These are phyloP conservation scores for Zygotorulaspora mrakii DNA, from an alignment of 1,139 yeast species.

Conservation along the genomic window DNA sequence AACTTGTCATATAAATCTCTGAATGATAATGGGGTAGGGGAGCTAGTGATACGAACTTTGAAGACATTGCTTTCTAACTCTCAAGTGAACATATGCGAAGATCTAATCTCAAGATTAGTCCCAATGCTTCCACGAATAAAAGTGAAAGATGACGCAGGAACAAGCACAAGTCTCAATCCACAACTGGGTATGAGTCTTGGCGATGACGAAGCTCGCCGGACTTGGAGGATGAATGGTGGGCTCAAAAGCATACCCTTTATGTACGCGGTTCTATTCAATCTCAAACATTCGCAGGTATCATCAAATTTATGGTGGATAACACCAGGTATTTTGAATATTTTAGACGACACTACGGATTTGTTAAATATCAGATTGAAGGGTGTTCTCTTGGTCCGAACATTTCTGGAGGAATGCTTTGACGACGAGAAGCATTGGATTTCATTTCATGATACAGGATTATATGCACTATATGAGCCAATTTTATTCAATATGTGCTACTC, in stretches of 20 bases:
- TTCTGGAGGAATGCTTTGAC: conserved; percentile 17
- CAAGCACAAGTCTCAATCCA: conserved; percentile 19
- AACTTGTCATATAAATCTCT: conserved; percentile 1
- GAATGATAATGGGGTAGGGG: neutral
- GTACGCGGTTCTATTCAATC: conserved; percentile 20
- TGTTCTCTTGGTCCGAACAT: conserved; percentile 21
- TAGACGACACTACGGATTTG: conserved; percentile 33
- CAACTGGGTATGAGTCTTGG: conserved; percentile 20
- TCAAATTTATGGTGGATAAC: conserved; percentile 35
- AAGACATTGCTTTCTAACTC: neutral
- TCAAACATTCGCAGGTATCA: conserved; percentile 25
- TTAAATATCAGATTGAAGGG: conserved; percentile 26
- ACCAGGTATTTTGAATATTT: conserved; percentile 34
- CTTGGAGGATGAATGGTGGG: conserved; percentile 30
- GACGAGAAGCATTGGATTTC: conserved; percentile 21
- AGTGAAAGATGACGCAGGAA: conserved; percentile 1
- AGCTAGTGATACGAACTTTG: neutral
- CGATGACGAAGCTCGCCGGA: conserved; percentile 22
- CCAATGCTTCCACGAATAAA: conserved; percentile 16
- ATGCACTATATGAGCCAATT: conserved; percentile 26
- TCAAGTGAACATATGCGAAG: neutral
- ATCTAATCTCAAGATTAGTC: conserved; percentile 2
- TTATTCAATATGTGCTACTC: conserved; percentile 28
- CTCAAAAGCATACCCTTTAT: conserved; percentile 29
- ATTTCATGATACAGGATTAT: conserved; percentile 29